Evolutionary conservation across 2,329 filamentous ascomycete genomes (phyloP).

Genomic region (Botrytis deweyae): DNA sequence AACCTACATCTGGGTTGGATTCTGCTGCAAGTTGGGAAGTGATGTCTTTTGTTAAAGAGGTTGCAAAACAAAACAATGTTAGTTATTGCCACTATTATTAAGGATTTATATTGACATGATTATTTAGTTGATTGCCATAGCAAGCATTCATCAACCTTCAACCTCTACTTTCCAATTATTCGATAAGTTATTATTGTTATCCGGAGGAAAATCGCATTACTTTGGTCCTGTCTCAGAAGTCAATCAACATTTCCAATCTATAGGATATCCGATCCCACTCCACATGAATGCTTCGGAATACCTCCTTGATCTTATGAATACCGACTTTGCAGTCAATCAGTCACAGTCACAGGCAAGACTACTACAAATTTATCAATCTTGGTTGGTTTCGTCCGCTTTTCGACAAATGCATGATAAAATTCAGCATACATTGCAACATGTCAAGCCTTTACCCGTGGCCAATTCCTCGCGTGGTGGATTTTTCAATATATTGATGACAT

Average conservation of each 20-base stretch:
- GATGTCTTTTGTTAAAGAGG: conserved; percentile 60
- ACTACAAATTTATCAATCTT: conserved; percentile 53
- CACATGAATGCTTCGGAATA: conserved; percentile 80
- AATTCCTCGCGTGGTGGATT: conserved; percentile 38
- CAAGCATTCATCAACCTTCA: conserved; percentile 83
- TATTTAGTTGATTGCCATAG: conserved; percentile 68
- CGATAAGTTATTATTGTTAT: conserved; percentile 74
- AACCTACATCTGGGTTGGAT: conserved; percentile 84
- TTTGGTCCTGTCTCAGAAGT: conserved; percentile 63
- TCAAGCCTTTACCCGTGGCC: conserved; percentile 22
- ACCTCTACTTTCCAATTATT: conserved; percentile 77
- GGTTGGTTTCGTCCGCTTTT: conserved; percentile 50
- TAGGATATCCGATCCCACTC: conserved; percentile 62
- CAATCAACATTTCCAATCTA: conserved; percentile 60
- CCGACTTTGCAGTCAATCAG: conserved; percentile 63
- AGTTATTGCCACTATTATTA: conserved; percentile 42
- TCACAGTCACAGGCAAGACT: conserved; percentile 50
- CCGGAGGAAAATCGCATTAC: conserved; percentile 68
- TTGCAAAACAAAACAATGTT: conserved; percentile 49
- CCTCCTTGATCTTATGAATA: conserved; percentile 75
- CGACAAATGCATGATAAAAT: conserved; percentile 38
- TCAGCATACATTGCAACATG: conserved; percentile 24
- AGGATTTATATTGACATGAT: conserved; percentile 44
- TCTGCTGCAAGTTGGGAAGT: conserved; percentile 61
- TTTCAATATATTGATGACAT: conserved; percentile 53